These are phyloP conservation scores for Pyrrhoderma lamaoense DNA, from an alignment of 1,284 basidiomycete genomes.

Conservation along the genomic window DNA sequence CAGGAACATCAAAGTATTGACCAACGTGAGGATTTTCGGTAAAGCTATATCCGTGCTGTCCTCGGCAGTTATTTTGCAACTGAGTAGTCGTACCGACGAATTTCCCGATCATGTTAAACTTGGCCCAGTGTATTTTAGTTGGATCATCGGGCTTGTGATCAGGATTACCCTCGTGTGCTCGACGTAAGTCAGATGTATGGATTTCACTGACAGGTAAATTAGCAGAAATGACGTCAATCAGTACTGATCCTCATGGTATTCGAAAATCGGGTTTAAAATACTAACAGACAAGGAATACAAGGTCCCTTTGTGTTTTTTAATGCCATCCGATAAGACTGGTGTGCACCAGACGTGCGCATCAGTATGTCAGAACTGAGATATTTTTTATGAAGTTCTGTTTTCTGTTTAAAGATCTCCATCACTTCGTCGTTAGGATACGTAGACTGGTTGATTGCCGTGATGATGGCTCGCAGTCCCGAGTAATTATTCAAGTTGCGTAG, in stretches of 20 bases:
- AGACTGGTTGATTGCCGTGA: slow-evolving; percentile 73
- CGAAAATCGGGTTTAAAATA: slow-evolving; percentile 16
- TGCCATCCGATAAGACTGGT: slow-evolving; percentile 74
- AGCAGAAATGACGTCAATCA: slow-evolving; percentile 6
- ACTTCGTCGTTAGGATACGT: slow-evolving; percentile 65
- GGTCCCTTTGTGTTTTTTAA: slow-evolving; percentile 72
- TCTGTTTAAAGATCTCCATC: slow-evolving; percentile 59
- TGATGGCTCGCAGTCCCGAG: slow-evolving; percentile 71
- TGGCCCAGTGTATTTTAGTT: slow-evolving; percentile 74
- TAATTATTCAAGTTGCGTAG: slow-evolving; percentile 71
- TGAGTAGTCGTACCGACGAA: slow-evolving; percentile 65
- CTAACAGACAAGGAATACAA: slow-evolving; percentile 74
- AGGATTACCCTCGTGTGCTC: slow-evolving; percentile 68
- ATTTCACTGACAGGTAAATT: slow-evolving; percentile 51
- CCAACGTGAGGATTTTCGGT: slow-evolving; percentile 42
- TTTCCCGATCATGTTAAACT: slow-evolving; percentile 77
- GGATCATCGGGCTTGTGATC: slow-evolving; percentile 55
- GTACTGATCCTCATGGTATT: slow-evolving; percentile 12
- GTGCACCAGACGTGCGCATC: slow-evolving; percentile 61
- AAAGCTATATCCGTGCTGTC: slow-evolving; percentile 51
- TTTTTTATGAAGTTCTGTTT: slow-evolving; percentile 58
- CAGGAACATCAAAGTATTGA: slow-evolving; percentile 39
- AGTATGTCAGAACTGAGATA: slow-evolving; percentile 73
- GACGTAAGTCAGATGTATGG: slow-evolving; percentile 75
- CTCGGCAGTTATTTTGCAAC: slow-evolving; percentile 65